Base-by-base conservation (phyloP, 108 stramenopile genomes). In the Schizochytrium sp. region DNA sequence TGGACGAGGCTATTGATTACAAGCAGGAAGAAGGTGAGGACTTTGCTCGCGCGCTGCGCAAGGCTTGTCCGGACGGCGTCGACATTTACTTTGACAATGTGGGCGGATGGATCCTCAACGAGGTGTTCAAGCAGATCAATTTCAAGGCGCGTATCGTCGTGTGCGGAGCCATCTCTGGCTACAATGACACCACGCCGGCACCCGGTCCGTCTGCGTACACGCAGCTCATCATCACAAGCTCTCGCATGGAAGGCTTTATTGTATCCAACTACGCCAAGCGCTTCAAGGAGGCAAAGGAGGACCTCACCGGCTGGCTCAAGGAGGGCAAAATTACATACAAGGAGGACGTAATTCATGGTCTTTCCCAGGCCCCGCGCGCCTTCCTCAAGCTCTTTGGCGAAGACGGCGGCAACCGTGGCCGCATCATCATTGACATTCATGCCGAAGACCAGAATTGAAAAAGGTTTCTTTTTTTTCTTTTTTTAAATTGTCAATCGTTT, bases 81-180 rank as follows among this genome's bases (percentile, higher is more conserved):
- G 91, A 91, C 34, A 88, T 91, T 34, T 88, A 88, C n/a, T 91
- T 91, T 44, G 91, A 91, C 34, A 91, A 91, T 51, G 90, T 90
- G 4, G 91, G 91, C 18, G 90, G 91, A 12, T 90, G 72, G 47
- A 90, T 90, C 23, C 43, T 90, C 29, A 87, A 91, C 28, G 90
- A 89, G 51, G 57, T 60, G 14, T 44, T 91, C 29, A 63, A 48
- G 60, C 5, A 69, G 45, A 53, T 91, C 60, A 91, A 91, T 5
- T 34, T 72, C 14, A 72, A 87, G 41, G 87, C 90, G 6, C 87
- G 91, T 14, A 89, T 90, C 63, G 88, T 90, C 57, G 76, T 94
- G 63, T 91, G 91, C 88, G 91, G 91, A 41, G 89, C 89, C 5
- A 91, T 91, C 87, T 83, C 60, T 3, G 87, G 87, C 14, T 91